Evolutionary conservation across 306 rosid species (phyloP), one percentile per base, ranked within the genome.

Genomic region (Lotus japonicus): DNA sequence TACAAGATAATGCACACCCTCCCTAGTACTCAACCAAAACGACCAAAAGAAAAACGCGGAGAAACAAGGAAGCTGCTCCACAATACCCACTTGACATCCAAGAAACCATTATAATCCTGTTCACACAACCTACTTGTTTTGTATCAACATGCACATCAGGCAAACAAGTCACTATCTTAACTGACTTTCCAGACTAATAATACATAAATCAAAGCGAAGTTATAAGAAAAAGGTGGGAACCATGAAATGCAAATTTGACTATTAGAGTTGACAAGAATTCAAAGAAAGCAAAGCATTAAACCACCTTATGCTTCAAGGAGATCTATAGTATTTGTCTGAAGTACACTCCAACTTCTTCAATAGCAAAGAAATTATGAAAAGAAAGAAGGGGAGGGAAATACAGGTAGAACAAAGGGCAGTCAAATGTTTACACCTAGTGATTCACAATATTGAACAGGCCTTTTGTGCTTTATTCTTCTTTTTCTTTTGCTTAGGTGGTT

Each of bases 401-500:
- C 89, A 82, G 77, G 87, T 68, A 69, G 75, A 76, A 66, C 64
- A 70, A 83, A 82, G 60, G 85, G 77, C 81, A 57, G 80, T 79
- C 74, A 77, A 85, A 77, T 81, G 83, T 83, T 87, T 82, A 86
- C 86, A 85, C 70, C 88, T 74, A 84, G 58, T 63, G 68, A 67
- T 83, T 94, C 90, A 94, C 96, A 94, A 94, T 83, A 94, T 90
- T 63, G 97, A 88, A 89, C 99, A 94, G 5, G 92, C 95, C 85
- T 84, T 94, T 77, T 92, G 98, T 46, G 80, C 96, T 82, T 90
- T 94, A 84, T 71, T 66, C 83, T 90, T 90, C 91, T 90, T 94
- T 79, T 94, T 94, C 99, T 94, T 94, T 86, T 86, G 87, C 87
- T 94, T 94, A 2, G 99, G 99, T 42, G 99, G 99, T 90, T 94